phyloP scores from a whole-genome alignment of 2,329 filamentous ascomycete genomes.

The Fusarium bulbicola region DNA sequence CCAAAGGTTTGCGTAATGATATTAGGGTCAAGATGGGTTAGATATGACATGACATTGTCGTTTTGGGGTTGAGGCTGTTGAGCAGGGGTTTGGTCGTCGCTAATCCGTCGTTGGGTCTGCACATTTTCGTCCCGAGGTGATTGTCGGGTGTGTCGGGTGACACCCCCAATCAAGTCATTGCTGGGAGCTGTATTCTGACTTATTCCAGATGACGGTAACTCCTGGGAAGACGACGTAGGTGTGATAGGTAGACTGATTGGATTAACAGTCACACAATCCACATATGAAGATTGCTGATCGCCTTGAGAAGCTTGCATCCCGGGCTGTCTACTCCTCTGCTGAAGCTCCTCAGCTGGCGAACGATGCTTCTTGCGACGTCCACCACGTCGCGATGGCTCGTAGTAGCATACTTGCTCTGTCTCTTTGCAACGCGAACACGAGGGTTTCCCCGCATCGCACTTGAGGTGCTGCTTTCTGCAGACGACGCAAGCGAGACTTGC shows the following conservation, averaged over 20 bases:
- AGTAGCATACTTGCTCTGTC: conserved; percentile 15
- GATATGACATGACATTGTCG: conserved; percentile 8
- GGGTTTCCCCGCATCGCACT: conserved; percentile 35
- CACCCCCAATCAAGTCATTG: neutral
- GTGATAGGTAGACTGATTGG: conserved; percentile 5
- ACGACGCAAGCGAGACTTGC: conserved; percentile 32
- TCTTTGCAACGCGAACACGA: conserved; percentile 33
- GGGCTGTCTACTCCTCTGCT: neutral
- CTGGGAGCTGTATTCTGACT: neutral
- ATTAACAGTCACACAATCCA: conserved; percentile 7
- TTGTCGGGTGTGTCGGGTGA: neutral
- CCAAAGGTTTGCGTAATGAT: conserved; percentile 4
- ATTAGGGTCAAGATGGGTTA: neutral
- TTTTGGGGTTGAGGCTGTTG: neutral
- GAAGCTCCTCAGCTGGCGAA: neutral
- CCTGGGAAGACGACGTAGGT: neutral
- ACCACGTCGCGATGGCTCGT: conserved; percentile 37
- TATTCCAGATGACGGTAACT: neutral
- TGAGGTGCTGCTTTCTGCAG: conserved; percentile 37
- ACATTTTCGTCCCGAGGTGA: neutral
- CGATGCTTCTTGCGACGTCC: conserved; percentile 27
- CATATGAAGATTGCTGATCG: neutral
- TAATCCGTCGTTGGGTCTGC: neutral
- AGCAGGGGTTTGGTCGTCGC: neutral
- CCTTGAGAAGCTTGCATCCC: neutral